These are phyloP conservation scores for Alternaria longipes DNA, from an alignment of 2,329 filamentous ascomycete genomes.

Conservation along the genomic window DNA sequence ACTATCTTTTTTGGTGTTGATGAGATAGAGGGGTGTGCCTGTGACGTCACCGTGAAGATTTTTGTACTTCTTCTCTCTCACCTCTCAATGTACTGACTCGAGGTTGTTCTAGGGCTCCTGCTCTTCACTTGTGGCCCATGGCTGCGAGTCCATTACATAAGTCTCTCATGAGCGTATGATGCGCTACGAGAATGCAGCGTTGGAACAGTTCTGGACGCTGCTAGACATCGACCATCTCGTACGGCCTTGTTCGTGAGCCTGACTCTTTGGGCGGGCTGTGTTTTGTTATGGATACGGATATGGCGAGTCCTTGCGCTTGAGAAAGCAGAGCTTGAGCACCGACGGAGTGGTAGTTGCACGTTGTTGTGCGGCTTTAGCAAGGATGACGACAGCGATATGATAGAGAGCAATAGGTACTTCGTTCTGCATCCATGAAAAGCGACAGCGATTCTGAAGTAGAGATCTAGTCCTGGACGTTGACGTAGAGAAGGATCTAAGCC, in stretches of 20 bases:
- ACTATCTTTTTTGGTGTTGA: background rate
- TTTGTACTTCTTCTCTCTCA: background rate
- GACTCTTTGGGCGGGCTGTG: background rate
- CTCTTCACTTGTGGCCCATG: background rate
- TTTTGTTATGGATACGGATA: background rate
- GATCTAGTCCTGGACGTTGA: background rate
- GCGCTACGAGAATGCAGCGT: background rate
- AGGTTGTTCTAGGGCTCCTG: background rate
- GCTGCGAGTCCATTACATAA: background rate
- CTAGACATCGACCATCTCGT: background rate
- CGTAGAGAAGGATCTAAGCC: background rate
- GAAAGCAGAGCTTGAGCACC: background rate
- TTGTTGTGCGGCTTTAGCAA: background rate
- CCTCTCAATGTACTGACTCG: background rate
- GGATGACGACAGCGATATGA: background rate
- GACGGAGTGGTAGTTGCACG: background rate
- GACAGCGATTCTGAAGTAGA: background rate
- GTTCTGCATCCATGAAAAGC: background rate
- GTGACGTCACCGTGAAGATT: background rate
- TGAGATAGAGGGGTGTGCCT: background rate
- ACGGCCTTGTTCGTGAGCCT: background rate
- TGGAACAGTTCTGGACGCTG: background rate
- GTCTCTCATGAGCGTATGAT: background rate
- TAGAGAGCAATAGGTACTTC: background rate
- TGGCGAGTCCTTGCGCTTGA: background rate